phyloP scores from a whole-genome alignment of 345 rosid genomes.

The Citrus trifoliata region DNA sequence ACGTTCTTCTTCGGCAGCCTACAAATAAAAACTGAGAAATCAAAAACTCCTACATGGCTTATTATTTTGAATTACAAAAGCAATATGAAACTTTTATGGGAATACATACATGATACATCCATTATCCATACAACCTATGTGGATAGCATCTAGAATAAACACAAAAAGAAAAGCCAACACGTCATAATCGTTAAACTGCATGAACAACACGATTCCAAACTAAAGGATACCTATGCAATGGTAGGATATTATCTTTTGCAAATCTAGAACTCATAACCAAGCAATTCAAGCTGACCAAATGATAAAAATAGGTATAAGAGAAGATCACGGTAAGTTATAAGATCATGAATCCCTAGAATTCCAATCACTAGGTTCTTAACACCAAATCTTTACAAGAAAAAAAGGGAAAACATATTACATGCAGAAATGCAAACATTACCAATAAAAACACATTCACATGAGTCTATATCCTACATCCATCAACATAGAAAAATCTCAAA shows the following conservation, averaged over 20 bases:
- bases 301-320: not conserved
- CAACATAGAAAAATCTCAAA: not conserved
- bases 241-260: not conserved
- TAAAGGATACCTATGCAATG: not conserved
- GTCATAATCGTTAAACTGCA: not conserved
- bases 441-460: not conserved
- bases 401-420: not conserved
- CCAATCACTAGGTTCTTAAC: not conserved
- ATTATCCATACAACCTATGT: not conserved
- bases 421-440: not conserved
- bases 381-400: not conserved
- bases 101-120: not conserved
- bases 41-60: not conserved
- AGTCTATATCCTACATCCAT: not conserved
- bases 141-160: not conserved
- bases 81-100: too few species aligned
- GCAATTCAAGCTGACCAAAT: not conserved
- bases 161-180: not conserved
- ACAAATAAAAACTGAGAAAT: conserved; percentile 9
- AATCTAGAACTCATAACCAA: not conserved
- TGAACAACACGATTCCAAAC: not conserved
- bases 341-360: not conserved
- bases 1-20: conserved; percentile 89
- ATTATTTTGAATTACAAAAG: not conserved
- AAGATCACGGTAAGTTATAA: not conserved